These are phyloP conservation scores for Lasiodiplodia gonubiensis DNA, from an alignment of 2,329 filamentous ascomycete genomes.

Conservation along the genomic window DNA sequence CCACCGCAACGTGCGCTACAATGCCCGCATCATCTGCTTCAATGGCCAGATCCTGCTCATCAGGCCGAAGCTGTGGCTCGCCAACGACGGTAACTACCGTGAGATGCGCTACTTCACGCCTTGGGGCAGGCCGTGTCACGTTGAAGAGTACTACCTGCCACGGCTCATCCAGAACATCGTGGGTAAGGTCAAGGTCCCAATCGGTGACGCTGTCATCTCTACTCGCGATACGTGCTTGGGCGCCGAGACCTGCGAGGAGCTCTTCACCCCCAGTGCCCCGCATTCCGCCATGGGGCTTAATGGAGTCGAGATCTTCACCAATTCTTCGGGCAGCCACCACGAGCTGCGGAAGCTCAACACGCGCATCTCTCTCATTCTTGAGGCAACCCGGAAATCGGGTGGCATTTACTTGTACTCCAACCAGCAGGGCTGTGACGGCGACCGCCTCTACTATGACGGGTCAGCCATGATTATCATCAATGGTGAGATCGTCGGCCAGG, in stretches of 20 bases:
- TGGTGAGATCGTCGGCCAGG: slow-evolving; percentile 68
- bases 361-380: slow-evolving; percentile 67
- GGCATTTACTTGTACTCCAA: slow-evolving; percentile 70
- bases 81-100: slow-evolving; percentile 68
- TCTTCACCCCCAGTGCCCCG: slow-evolving; percentile 50
- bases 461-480: slow-evolving; percentile 68
- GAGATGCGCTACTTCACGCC: slow-evolving; percentile 48
- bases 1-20: slow-evolving; percentile 68
- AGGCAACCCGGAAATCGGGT: slow-evolving; percentile 68
- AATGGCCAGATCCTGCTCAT: slow-evolving; percentile 74
- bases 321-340: slow-evolving; percentile 72
- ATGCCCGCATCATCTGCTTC: slow-evolving; percentile 66
- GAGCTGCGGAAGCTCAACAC: slow-evolving; percentile 70
- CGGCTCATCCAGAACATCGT: slow-evolving; percentile 63
- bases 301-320: slow-evolving; percentile 73
- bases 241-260: slow-evolving; percentile 67
- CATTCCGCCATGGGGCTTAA: slow-evolving; percentile 67
- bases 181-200: slow-evolving; percentile 62
- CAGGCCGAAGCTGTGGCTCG: slow-evolving; percentile 73
- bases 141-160: slow-evolving; percentile 70
- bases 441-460: slow-evolving; percentile 49
- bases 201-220: slow-evolving; percentile 71
- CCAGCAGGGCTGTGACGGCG: slow-evolving; percentile 57
- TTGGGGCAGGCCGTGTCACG: slow-evolving; percentile 57
- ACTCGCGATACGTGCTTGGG: slow-evolving; percentile 68